Base-by-base conservation (phyloP, 2,329 filamentous ascomycete species). In the Incumbomyces lentus region DNA sequence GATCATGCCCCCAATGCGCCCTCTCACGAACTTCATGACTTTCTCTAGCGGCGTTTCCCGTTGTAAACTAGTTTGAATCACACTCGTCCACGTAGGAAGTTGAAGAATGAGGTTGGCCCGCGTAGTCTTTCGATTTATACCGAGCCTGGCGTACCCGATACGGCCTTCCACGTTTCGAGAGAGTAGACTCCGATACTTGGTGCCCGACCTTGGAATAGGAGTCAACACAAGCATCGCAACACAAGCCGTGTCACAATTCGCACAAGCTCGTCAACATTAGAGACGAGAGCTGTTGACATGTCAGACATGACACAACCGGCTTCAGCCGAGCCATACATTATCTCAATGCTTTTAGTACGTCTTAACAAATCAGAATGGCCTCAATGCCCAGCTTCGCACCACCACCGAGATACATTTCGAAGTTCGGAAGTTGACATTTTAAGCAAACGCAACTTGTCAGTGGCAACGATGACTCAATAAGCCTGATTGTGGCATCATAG, bases 11-110 rank as follows among this genome's bases (percentile, higher is more conserved):
- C 95, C 96, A 60, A 54, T 48, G 13, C 52, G 36, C 13, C 52
- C 52, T 12, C 48, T 95, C 59, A 95, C 94, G 55, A 77, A 76
- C 1, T 95, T 77, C 61, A 88, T 95, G 1, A 90, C 90, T 62
- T 68, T 52, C 62, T 65, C 66, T 68, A 2, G 87, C 90, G 68
- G 96, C 89, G 59, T 96, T 90, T 16, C 90, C 90, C 0, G 84
- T 93, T 64, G 80, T 71, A 83, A 96, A 89, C 89, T 89, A 96
- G 17, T 82, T 59, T 33, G 72, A 74, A 1, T 72, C 63, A 12
- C 73, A 64, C 19, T 47, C 45, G 26, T 46, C 44, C n/a, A n/a
- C 32, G 34, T 45, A 45, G 33, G 38, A 45, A 31, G 18, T 30
- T n/a, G 18, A 17, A 13, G 42, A 18, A 8, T 16, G 16, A 3